Conservation (phyloP, 148 eudicot genomes). For the Rhododendron kiyosumense region DNA sequence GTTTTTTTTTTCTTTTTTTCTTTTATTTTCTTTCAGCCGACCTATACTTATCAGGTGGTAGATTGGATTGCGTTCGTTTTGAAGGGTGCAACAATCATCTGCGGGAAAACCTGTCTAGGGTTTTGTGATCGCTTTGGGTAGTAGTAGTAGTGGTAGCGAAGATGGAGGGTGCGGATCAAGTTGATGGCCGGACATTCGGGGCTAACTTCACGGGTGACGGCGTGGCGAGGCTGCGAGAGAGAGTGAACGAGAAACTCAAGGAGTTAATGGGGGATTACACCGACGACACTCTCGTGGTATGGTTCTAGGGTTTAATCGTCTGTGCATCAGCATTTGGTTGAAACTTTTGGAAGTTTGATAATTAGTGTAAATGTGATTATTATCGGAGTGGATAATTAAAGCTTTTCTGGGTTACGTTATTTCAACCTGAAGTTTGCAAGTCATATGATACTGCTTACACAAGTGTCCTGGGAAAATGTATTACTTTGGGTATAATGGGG, state of each 20-base stretch:
- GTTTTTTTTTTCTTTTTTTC: too few species aligned
- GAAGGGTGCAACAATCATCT: background rate
- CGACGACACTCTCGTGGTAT: constrained; percentile 96
- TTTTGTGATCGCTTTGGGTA: background rate
- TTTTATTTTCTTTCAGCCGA: background rate
- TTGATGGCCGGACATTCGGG: constrained; percentile 53
- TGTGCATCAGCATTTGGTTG: background rate
- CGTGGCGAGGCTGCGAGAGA: constrained; percentile 42
- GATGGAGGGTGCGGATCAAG: constrained; percentile 42
- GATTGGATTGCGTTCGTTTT: background rate
- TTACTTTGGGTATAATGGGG: background rate
- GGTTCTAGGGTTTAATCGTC: constrained; percentile 11
- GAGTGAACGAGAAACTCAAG: constrained; percentile 60
- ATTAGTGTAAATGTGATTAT: background rate
- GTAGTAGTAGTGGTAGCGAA: background rate
- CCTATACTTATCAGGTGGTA: background rate
- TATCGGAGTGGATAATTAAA: background rate
- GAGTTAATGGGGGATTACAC: constrained; percentile 90
- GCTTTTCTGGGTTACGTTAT: too few species aligned
- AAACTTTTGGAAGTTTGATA: background rate
- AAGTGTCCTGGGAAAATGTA: background rate
- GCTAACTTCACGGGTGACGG: constrained; percentile 52
- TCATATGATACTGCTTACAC: background rate
- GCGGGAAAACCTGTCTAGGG: background rate
- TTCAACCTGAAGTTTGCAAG: background rate